Conservation (phyloP, 2,329 filamentous ascomycete genomes). For the Aspergillus aculeatus region DNA sequence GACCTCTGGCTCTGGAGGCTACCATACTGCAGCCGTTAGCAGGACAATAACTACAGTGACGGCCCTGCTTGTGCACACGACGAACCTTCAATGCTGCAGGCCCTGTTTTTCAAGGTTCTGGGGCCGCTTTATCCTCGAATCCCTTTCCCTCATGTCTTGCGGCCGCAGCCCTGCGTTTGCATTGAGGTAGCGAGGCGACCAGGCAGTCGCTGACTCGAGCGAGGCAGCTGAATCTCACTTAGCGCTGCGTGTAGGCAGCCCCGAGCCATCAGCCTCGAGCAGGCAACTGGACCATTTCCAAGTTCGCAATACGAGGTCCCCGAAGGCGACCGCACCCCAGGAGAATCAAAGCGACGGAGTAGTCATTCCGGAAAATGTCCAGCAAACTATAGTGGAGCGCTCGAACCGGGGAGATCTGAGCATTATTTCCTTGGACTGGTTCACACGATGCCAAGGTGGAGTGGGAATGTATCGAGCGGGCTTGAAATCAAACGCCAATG, state of each 20-base stretch:
- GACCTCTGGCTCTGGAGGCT: background rate
- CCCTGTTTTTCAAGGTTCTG: background rate
- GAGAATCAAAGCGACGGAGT: background rate
- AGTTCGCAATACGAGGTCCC: background rate
- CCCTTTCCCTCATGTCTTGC: background rate
- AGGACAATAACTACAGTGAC: background rate
- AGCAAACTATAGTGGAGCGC: background rate
- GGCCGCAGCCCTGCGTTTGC: background rate
- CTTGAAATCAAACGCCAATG: background rate
- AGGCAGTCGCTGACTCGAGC: background rate
- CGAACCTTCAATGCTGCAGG: background rate
- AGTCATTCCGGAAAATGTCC: background rate
- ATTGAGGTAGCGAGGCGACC: background rate
- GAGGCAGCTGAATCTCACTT: background rate
- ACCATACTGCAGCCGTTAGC: constrained; percentile 2
- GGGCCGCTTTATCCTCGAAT: background rate
- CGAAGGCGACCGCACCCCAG: background rate
- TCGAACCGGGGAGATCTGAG: background rate
- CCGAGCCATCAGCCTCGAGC: background rate
- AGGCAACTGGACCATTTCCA: background rate
- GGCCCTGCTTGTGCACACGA: background rate
- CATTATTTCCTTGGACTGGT: background rate
- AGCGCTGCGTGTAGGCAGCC: constrained; percentile 1
- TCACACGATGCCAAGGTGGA: background rate
- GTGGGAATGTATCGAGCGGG: background rate